Evolutionary conservation across 2,329 filamentous ascomycete genomes (phyloP), one percentile per base, ranked within the genome.

Genomic region (Colletotrichum filicis): DNA sequence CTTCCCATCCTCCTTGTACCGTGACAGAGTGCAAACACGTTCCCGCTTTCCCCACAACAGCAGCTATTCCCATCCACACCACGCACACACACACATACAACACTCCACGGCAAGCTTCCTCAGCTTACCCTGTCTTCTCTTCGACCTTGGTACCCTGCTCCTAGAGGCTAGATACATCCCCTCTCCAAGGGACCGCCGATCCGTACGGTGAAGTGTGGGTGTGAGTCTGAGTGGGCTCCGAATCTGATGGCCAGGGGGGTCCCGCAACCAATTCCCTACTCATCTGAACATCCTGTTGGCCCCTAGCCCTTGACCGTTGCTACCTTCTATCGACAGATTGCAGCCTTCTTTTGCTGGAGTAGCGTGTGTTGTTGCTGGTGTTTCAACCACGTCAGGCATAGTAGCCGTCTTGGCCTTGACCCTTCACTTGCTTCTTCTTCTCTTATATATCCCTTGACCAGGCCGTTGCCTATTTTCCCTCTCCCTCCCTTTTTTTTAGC

Each of bases 351-450:
- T 22, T 61, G 42, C 55, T 19, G 32, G 69, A 32, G 66, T 73
- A 65, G 66, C 24, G 35, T 64, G 26, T 63, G 28, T 42, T 35
- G 28, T 60, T 65, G 24, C 22, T 60, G 60, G 60, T 72, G 71
- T 74, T 71, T 74, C 71, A 74, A 74, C 55, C 57, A 32, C 49
- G 37, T 62, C 57, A 63, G 62, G 67, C 61, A 61, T 32, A 71
- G 24, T 24, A 46, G 32, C 46, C 57, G 32, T 42, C 60, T 65
- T 63, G 62, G 69, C 58, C 32, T 63, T 49, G 22, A 53, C 32
- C 37, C 16, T 68, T 63, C 53, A 63, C 22, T 28, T 42, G n/a
- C 42, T 9, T 49, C 42, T 42, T 70, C 52, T 24, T 67, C 57
- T 42, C 30, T 26, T 46, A 61, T 30, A 35, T 55, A 70, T 24